Percentiles rank a stretch among this genome's conserved stretches.
Evolutionary conservation across 2,329 filamentous ascomycete genomes (phyloP).

Genomic region (Fusarium succisae): DNA sequence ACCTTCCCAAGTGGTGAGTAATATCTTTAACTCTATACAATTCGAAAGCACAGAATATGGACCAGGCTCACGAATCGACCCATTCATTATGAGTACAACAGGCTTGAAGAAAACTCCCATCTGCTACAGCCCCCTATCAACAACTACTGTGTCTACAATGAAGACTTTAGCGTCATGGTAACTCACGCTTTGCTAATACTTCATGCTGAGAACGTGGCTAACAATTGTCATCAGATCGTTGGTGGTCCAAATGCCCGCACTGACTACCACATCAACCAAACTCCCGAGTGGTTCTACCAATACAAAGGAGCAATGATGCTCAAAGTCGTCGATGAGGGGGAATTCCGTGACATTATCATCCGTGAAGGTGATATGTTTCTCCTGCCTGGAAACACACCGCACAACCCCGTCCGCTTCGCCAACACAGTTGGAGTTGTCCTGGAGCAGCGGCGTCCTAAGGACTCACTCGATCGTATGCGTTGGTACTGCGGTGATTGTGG

Average conservation of each 20-base stretch:
- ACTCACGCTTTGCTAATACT: background rate
- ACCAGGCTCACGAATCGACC: constrained; percentile 14
- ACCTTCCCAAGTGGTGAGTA: constrained; percentile 67
- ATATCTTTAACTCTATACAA: background rate
- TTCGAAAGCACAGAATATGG: background rate
- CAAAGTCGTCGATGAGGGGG: constrained; percentile 80
- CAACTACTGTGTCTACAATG: constrained; percentile 96
- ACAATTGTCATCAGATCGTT: constrained; percentile 69
- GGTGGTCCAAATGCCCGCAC: constrained; percentile 95
- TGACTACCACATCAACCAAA: constrained; percentile 98
- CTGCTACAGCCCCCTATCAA: constrained; percentile 94
- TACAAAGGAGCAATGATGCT: constrained; percentile 93
- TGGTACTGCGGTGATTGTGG: constrained; percentile 87
- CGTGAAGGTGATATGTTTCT: constrained; percentile 94
- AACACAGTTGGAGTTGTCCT: constrained; percentile 94
- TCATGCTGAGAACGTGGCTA: background rate
- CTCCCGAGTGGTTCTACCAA: constrained; percentile 98
- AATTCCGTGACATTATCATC: constrained; percentile 87
- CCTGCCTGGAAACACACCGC: constrained; percentile 91
- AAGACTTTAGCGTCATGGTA: constrained; percentile 84
- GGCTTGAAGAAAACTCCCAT: constrained; percentile 91
- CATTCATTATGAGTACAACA: constrained; percentile 48
- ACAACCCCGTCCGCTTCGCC: constrained; percentile 93
- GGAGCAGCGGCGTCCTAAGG: constrained; percentile 80
- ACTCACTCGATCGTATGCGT: constrained; percentile 78